A percentile compares a stretch with the other conserved stretches of the same genome.
Conservation (phyloP, 768 basidiomycete genomes). For the Asterophora lycoperdoides region DNA sequence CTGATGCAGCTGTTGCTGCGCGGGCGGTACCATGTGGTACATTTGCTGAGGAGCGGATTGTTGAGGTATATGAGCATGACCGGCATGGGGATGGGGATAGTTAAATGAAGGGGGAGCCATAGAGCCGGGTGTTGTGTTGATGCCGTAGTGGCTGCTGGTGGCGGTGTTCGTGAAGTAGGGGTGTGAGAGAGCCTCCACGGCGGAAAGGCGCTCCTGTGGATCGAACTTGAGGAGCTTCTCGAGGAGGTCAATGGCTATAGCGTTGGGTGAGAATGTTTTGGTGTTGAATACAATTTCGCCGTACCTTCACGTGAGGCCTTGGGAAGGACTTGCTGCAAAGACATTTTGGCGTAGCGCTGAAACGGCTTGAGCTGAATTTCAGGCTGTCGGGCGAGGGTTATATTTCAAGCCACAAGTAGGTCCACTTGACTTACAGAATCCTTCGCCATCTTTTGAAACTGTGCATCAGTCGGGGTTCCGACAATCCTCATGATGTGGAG, state of each 20-base stretch:
- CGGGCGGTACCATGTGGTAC: slow-evolving; percentile 30
- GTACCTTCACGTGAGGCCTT: slow-evolving; percentile 83
- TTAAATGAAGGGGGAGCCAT: slow-evolving; percentile 69
- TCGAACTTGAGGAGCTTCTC: slow-evolving; percentile 96
- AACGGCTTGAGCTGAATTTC: slow-evolving; percentile 82
- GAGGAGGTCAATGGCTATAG: slow-evolving; percentile 82
- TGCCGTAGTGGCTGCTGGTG: slow-evolving; percentile 37
- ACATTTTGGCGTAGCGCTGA: slow-evolving; percentile 82
- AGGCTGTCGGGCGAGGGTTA: slow-evolving; percentile 43
- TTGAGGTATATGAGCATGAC: slow-evolving; percentile 40
- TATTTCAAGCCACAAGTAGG: background rate
- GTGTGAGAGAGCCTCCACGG: slow-evolving; percentile 86
- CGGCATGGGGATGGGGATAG: slow-evolving; percentile 60
- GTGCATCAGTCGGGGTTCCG: slow-evolving; percentile 88
- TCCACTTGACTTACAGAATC: slow-evolving; percentile 66
- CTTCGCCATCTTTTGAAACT: slow-evolving; percentile 80
- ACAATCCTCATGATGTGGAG: slow-evolving; percentile 96
- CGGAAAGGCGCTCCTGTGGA: slow-evolving; percentile 86
- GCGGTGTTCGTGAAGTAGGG: slow-evolving; percentile 78
- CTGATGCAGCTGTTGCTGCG: slow-evolving; percentile 24
- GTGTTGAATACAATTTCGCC: background rate
- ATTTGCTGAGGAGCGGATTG: slow-evolving; percentile 29
- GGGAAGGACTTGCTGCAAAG: slow-evolving; percentile 75
- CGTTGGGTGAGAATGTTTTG: background rate
- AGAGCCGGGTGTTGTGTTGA: slow-evolving; percentile 45